Percentiles rank a stretch among this genome's conserved stretches.
Evolutionary conservation across 2,329 filamentous ascomycete genomes (phyloP).

Genomic region (Cladorrhinum sp.): DNA sequence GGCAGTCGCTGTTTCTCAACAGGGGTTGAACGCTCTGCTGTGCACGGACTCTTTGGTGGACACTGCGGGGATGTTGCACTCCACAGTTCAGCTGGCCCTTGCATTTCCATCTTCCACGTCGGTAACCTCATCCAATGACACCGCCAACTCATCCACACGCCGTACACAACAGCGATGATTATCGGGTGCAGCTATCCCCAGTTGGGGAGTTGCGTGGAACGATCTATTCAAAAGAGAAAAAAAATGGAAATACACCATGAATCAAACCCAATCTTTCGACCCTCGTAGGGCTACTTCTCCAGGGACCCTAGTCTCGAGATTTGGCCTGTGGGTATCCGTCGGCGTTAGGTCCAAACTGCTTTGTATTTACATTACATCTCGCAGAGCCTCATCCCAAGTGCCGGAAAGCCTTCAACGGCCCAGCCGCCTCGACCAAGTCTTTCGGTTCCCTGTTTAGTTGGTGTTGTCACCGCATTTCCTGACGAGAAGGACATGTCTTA

Average conservation of each 20-base stretch:
- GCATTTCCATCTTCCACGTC: neutral
- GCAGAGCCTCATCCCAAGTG: neutral
- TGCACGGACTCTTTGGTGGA: neutral
- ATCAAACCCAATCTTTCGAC: no score
- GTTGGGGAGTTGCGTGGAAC: no score
- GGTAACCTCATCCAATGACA: neutral
- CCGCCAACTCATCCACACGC: neutral
- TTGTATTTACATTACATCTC: neutral
- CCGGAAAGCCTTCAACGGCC: neutral
- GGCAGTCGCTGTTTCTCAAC: neutral
- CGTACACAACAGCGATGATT: no score
- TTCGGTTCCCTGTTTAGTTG: neutral
- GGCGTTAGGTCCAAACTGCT: neutral
- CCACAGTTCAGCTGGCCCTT: neutral
- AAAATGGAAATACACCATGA: no score
- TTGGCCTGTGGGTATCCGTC: no score
- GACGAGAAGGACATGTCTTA: neutral
- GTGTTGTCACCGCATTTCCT: neutral
- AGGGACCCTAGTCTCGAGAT: neutral
- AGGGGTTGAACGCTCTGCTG: neutral
- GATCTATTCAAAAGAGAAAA: no score
- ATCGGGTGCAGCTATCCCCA: no score
- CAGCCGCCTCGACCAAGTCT: neutral
- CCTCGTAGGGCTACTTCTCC: no score
- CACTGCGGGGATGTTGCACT: neutral